Conservation (phyloP, 768 basidiomycete species). For the Tylopilus felleus region DNA sequence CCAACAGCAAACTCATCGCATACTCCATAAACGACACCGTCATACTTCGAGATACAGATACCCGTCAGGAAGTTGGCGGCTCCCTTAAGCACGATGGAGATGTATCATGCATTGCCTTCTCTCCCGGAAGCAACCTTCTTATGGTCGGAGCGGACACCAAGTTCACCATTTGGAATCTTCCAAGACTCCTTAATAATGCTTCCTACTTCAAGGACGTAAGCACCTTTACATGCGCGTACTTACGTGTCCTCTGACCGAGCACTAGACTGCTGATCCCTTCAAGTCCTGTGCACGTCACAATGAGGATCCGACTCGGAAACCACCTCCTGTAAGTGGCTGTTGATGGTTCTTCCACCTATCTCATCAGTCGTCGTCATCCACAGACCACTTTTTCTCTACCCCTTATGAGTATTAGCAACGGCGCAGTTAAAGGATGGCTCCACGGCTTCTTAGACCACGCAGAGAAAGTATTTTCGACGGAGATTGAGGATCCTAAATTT, state of each 20-base stretch:
- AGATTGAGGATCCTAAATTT: conserved; percentile 1
- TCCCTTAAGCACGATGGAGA: conserved; percentile 4
- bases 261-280: not conserved
- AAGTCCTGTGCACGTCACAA: conserved; percentile 7
- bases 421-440: conserved; percentile 19
- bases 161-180: conserved; percentile 15
- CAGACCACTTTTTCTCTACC: conserved; percentile 11
- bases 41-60: conserved; percentile 9
- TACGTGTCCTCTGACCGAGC: not conserved
- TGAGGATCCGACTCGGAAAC: not conserved
- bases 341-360: not conserved
- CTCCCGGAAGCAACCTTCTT: conserved; percentile 6
- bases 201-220: conserved; percentile 5
- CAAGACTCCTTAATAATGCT: not conserved
- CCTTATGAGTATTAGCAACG: conserved; percentile 16
- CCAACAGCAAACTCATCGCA: conserved; percentile 12
- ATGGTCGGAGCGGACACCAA: conserved; percentile 6
- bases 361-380: not conserved
- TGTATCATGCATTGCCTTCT: conserved; percentile 15
- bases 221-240: not conserved
- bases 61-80: conserved; percentile 9
- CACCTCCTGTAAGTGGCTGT: not conserved
- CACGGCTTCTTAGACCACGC: conserved; percentile 7
- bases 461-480: conserved; percentile 7
- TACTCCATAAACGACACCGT: conserved; percentile 11